These are phyloP conservation scores for Ustilago trichophora DNA, from an alignment of 1,284 basidiomycete genomes.

Conservation along the genomic window DNA sequence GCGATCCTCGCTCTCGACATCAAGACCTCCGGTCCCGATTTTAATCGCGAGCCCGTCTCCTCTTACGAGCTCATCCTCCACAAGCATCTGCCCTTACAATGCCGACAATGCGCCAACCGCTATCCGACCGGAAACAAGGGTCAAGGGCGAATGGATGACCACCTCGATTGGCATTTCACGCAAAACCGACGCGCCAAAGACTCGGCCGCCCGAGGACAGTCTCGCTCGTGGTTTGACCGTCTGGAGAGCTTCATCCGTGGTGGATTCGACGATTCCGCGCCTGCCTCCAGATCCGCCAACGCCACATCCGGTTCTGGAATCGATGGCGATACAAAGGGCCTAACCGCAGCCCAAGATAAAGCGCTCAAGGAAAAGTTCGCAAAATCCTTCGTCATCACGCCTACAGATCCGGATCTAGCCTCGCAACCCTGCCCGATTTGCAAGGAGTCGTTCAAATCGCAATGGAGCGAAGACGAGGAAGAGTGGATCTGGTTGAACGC, in stretches of 20 bases:
- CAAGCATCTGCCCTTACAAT: conserved; percentile 77
- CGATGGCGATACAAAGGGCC: conserved; percentile 53
- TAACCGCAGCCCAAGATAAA: conserved; percentile 73
- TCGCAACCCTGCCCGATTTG: conserved; percentile 92
- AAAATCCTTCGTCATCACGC: conserved; percentile 77
- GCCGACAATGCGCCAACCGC: conserved; percentile 91
- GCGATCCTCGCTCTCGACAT: conserved; percentile 77
- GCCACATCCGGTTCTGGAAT: conserved; percentile 52
- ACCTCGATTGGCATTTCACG: conserved; percentile 96
- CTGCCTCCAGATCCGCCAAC: conserved; percentile 19
- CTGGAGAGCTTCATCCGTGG: conserved; percentile 74
- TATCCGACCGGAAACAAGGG: conserved; percentile 79
- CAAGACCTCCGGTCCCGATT: conserved; percentile 76
- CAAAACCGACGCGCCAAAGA: conserved; percentile 90
- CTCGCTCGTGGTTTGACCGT: conserved; percentile 87
- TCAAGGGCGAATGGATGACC: conserved; percentile 82
- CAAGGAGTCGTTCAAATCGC: conserved; percentile 90
- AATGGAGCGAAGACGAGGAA: conserved; percentile 95
- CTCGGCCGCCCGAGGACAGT: conserved; percentile 83
- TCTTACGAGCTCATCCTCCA: conserved; percentile 54
- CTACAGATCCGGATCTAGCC: conserved; percentile 78
- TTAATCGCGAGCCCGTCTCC: conserved; percentile 75
- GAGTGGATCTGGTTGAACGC: conserved; percentile 99
- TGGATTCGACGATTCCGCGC: conserved; percentile 44
- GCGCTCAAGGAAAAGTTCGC: conserved; percentile 72